Conservation (phyloP, 2,329 filamentous ascomycete genomes). For the Podosphaera aphanis region DNA sequence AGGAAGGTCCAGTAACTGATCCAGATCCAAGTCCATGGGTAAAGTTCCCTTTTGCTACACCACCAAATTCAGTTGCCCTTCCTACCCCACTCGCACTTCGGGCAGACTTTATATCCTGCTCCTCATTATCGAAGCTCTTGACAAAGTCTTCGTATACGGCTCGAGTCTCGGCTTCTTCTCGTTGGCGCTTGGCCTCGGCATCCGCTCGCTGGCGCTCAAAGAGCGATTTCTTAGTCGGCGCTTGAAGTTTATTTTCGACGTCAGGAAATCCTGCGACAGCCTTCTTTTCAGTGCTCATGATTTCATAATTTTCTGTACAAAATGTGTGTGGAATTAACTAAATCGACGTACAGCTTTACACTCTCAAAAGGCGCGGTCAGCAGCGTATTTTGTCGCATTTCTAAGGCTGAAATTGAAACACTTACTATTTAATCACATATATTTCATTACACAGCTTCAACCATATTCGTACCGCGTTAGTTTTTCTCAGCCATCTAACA, state of each 20-base stretch:
- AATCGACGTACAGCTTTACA: too few species aligned
- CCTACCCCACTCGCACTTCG: slow-evolving; percentile 5
- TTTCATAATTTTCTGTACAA: neutral
- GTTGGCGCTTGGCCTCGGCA: slow-evolving; percentile 63
- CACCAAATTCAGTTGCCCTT: slow-evolving; percentile 8
- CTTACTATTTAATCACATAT: too few species aligned
- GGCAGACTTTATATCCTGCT: slow-evolving; percentile 15
- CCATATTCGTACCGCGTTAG: too few species aligned
- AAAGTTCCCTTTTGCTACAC: slow-evolving; percentile 38
- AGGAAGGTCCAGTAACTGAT: slow-evolving; percentile 12
- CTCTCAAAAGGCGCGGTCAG: too few species aligned
- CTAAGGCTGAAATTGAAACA: too few species aligned
- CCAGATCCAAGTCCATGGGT: slow-evolving; percentile 17
- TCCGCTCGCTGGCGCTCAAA: slow-evolving; percentile 80
- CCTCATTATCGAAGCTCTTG: slow-evolving; percentile 46
- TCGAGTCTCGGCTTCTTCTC: slow-evolving; percentile 69
- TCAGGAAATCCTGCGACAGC: slow-evolving; percentile 34
- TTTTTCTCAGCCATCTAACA: too few species aligned
- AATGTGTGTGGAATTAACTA: too few species aligned
- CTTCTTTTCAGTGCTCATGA: slow-evolving; percentile 8
- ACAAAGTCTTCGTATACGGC: slow-evolving; percentile 74
- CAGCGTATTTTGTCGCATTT: too few species aligned
- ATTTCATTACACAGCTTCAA: too few species aligned
- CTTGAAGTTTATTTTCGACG: slow-evolving; percentile 53
- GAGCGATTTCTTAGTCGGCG: slow-evolving; percentile 59